Percentiles rank a stretch among this genome's conserved stretches.
phyloP scores from a whole-genome alignment of 2,329 filamentous ascomycete species.

The Fusarium sp. region DNA sequence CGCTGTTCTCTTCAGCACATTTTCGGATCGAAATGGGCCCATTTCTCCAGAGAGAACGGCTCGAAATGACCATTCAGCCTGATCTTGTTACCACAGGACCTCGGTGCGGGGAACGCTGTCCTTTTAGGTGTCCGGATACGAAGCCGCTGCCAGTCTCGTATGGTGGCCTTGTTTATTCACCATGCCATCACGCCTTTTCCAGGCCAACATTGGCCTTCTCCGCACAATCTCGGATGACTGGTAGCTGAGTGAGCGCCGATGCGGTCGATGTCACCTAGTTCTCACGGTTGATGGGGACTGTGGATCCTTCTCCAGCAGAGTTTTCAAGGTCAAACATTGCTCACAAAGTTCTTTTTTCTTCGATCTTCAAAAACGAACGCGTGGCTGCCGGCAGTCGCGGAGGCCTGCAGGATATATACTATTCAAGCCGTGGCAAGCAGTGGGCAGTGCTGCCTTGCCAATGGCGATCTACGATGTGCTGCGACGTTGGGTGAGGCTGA shows the following conservation, averaged over 20 bases:
- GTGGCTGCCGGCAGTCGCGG: conserved; percentile 24
- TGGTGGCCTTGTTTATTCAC: conserved; percentile 40
- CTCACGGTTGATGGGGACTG: background rate
- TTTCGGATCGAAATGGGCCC: background rate
- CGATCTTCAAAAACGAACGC: conserved; percentile 6
- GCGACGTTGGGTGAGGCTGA: conserved; percentile 30
- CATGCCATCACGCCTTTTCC: conserved; percentile 31
- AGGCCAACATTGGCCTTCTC: conserved; percentile 29
- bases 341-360: too few species aligned
- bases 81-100: conserved; percentile 29
- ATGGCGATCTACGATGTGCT: background rate
- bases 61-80: conserved; percentile 31
- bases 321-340: conserved; percentile 2
- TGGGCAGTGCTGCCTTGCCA: conserved; percentile 12
- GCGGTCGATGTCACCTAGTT: conserved; percentile 20
- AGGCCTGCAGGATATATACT: conserved; percentile 37
- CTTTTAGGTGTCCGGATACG: conserved; percentile 30
- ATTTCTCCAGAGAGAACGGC: conserved; percentile 12
- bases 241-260: conserved; percentile 27
- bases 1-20: conserved; percentile 1
- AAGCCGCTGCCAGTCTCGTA: conserved; percentile 34
- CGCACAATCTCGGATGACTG: conserved; percentile 32
- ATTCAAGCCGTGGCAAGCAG: conserved; percentile 14
- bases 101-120: conserved; percentile 30
- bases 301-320: conserved; percentile 2